phyloP scores from a whole-genome alignment of 1,284 basidiomycete species.

The Rhodotorula sp. region DNA sequence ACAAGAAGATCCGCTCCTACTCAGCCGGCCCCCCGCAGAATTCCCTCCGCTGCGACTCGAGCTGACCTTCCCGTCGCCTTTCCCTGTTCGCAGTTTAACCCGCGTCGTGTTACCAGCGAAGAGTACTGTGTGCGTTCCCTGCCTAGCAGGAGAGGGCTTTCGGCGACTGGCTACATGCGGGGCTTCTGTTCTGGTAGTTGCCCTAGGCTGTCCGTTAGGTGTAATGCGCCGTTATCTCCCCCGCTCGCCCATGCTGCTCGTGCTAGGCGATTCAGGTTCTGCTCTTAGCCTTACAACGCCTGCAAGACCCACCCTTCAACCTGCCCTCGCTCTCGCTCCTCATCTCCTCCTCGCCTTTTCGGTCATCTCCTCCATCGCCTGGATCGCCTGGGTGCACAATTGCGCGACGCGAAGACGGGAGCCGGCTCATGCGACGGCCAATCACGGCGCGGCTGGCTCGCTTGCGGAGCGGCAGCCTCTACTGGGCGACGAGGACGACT shows the following conservation, averaged over 20 bases:
- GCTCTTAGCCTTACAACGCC: background rate
- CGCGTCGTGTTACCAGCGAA: no score
- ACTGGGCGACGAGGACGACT: background rate
- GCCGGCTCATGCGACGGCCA: rapidly evolving
- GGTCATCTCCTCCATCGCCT: background rate
- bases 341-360: constrained; percentile 1
- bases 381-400: constrained; percentile 1
- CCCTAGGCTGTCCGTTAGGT: no score
- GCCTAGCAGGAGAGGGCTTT: no score
- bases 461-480: background rate
- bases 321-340: background rate
- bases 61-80: no score
- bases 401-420: background rate
- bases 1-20: no score
- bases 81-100: no score
- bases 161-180: no score
- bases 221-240: no score
- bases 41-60: no score
- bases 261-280: background rate
- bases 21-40: constrained; percentile 11
- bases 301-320: background rate
- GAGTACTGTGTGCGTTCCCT: no score
- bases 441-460: no score
- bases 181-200: no score
- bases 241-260: background rate